Conservation (phyloP, 495 filamentous ascomycete genomes). For the Penicillium cinerascens region DNA sequence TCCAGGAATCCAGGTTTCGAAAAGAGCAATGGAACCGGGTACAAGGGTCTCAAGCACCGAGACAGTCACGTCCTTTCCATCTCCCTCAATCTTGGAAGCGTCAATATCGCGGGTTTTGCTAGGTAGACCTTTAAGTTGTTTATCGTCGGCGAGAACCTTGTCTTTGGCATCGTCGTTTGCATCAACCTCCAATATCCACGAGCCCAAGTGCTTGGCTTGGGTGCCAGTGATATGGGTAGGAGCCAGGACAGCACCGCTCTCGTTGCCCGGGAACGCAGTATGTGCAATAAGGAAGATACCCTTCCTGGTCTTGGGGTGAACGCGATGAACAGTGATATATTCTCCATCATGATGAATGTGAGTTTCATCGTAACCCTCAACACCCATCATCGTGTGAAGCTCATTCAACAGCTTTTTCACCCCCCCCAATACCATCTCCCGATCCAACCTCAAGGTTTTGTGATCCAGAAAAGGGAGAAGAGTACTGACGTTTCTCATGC, state of each 20-base stretch:
- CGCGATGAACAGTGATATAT: constrained; percentile 93
- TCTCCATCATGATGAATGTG: constrained; percentile 95
- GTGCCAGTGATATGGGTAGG: constrained; percentile 74
- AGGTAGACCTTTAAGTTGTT: constrained; percentile 72
- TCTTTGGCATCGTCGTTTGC: constrained; percentile 59
- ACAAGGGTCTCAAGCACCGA: constrained; percentile 77
- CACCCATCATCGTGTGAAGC: constrained; percentile 90
- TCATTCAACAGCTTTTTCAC: constrained; percentile 89
- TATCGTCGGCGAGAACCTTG: constrained; percentile 62
- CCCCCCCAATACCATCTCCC: constrained; percentile 74
- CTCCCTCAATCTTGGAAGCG: constrained; percentile 62
- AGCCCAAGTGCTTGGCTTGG: constrained; percentile 73
- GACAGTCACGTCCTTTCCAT: constrained; percentile 70
- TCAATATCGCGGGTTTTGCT: constrained; percentile 71
- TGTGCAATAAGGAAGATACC: constrained; percentile 95
- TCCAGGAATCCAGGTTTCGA: constrained; percentile 90
- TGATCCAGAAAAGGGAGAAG: constrained; percentile 62
- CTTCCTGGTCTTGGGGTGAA: constrained; percentile 84
- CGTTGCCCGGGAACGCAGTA: constrained; percentile 87
- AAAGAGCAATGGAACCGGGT: constrained; percentile 89
- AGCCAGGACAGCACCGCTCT: constrained; percentile 68
- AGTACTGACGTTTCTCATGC: constrained; percentile 76
- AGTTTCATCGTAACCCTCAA: constrained; percentile 89
- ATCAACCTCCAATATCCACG: constrained; percentile 86
- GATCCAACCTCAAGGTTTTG: constrained; percentile 53